These are phyloP conservation scores for Agaricus bisporus DNA, from an alignment of 768 basidiomycete species.

Conservation along the genomic window DNA sequence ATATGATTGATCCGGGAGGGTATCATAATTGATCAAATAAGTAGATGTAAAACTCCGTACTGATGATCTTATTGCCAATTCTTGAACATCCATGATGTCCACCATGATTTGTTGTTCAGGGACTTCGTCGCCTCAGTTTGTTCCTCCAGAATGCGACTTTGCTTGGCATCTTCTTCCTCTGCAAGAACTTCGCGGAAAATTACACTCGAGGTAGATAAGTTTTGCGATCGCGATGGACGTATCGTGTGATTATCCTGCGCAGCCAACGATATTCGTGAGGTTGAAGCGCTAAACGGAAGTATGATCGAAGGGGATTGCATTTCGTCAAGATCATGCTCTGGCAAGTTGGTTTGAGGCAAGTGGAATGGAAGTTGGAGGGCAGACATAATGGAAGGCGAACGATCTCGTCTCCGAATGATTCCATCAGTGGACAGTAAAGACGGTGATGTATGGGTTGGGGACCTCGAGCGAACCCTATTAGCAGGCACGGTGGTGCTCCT, in stretches of 20 bases:
- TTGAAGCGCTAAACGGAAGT: conserved; percentile 26
- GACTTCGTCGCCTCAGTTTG: conserved; percentile 42
- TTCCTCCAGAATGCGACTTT: conserved; percentile 49
- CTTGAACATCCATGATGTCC: conserved; percentile 64
- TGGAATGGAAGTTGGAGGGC: conserved; percentile 23
- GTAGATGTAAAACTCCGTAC: conserved; percentile 21
- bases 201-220: conserved; percentile 55
- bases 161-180: conserved; percentile 57
- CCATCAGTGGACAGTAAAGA: conserved; percentile 27
- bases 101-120: conserved; percentile 46
- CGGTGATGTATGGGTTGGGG: conserved; percentile 20
- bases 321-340: conserved; percentile 33
- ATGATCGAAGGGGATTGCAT: conserved; percentile 40
- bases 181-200: conserved; percentile 64
- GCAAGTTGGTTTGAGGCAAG: conserved; percentile 23
- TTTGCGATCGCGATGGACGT: conserved; percentile 24
- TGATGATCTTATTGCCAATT: conserved; percentile 23
- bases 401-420: conserved; percentile 16
- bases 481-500: conserved; percentile 18
- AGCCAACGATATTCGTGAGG: conserved; percentile 30
- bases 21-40: conserved; percentile 24
- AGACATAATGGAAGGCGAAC: conserved; percentile 33
- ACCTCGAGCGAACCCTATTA: conserved; percentile 14
- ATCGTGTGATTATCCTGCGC: conserved; percentile 10
- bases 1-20: conserved; percentile 30